Conservation (phyloP, 2,329 filamentous ascomycete species). For the Diaporthe sp. region DNA sequence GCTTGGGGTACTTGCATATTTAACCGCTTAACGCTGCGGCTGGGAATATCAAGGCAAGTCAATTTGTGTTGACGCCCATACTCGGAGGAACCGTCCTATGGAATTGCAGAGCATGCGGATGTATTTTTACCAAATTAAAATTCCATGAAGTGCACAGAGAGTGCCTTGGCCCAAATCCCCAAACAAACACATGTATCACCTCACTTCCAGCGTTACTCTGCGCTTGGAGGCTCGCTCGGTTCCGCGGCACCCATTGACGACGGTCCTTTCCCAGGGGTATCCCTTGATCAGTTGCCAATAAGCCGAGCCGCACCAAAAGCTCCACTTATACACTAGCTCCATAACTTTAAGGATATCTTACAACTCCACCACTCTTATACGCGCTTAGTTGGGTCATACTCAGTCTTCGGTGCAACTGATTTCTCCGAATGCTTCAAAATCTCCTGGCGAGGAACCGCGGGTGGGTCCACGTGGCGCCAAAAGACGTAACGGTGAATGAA, state of each 20-base stretch:
- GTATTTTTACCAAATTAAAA: background rate
- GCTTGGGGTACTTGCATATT: background rate
- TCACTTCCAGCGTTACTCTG: background rate
- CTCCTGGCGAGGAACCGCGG: constrained; percentile 46
- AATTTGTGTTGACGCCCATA: background rate
- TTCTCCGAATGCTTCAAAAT: constrained; percentile 46
- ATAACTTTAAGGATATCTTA: background rate
- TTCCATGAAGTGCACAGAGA: background rate
- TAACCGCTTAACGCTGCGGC: background rate
- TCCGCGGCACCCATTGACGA: constrained; percentile 14
- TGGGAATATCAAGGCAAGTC: background rate
- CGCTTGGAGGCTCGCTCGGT: background rate
- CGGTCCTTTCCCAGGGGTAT: background rate
- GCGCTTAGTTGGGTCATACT: constrained; percentile 47
- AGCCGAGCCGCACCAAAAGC: constrained; percentile 1
- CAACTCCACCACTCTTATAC: constrained; percentile 42
- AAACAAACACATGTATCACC: background rate
- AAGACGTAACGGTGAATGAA: constrained; percentile 51
- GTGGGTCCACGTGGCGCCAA: constrained; percentile 47
- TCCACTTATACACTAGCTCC: constrained; percentile 8
- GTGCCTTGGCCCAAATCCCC: background rate
- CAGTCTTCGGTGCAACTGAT: constrained; percentile 47
- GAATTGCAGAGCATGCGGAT: background rate
- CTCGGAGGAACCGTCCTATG: background rate
- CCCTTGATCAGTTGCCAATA: background rate